Base-by-base conservation (phyloP, 148 eudicot species). In the Agrostemma githago region DNA sequence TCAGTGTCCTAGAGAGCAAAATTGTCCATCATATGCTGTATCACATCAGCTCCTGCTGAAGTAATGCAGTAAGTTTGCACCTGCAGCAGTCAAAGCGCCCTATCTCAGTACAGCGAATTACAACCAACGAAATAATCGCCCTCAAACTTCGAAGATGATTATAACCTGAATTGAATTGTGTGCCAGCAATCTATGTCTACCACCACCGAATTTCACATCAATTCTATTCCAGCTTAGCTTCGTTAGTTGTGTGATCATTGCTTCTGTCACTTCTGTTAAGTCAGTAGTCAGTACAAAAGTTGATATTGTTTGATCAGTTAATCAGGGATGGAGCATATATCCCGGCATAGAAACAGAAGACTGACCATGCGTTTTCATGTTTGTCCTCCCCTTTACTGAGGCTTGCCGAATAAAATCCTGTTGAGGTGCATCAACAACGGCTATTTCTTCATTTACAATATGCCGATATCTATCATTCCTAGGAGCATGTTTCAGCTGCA, bases 161-260 rank as follows among this genome's bases (percentile, higher is more conserved):
- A 26, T 73, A 85, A 77, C 98, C 97, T 91, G 97, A 77, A 95
- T 95, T 26, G 98, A 79, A 72, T 46, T 84, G 83, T 95, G 98
- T 5, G 97, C 98, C 37, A 92, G 76, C 66, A 86, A 64, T 82
- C 90, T 85, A 69, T 93, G 95, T 82, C 64, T 84, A 43, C 86
- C 91, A 77, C 93, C 95, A 7, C 80, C 75, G 69, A 95, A 95
- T 81, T 87, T 88, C 0, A 95, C 96, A 77, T 95, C 98, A 65
- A 95, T 83, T 48, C 97, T 81, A 82, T 95, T 96, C 98, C 98
- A 95, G 62, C 82, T 85, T 72, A 95, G 15, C 73, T 75, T 85
- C 64, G 85, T 92, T 38, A 95, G 85, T n/a, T 80, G 85, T 71
- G 81, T 81, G 56, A 90, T 72, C 98, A 95, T 95, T 62, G 79